phyloP scores from a whole-genome alignment of 371 early-diverging fungal genomes.

The Rhizopus delemar region DNA sequence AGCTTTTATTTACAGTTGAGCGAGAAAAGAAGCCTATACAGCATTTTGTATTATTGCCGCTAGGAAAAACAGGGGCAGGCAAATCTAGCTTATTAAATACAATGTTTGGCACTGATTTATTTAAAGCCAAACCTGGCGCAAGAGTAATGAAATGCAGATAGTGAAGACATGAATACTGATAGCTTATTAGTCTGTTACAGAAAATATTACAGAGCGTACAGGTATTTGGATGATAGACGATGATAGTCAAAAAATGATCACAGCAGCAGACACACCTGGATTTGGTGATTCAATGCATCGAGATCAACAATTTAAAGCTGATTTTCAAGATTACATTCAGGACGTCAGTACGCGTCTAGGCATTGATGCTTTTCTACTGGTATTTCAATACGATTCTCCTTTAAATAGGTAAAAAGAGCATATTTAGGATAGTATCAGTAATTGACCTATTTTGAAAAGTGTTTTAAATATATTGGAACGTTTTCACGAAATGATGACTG shows the following conservation, averaged over 20 bases:
- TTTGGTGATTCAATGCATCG: conserved; percentile 54
- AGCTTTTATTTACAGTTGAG: conserved; percentile 14
- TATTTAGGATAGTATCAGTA: background rate
- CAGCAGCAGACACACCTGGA: conserved; percentile 57
- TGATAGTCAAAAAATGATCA: conserved; percentile 39
- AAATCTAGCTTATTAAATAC: conserved; percentile 56
- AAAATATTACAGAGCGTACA: conserved; percentile 50
- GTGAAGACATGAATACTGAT: background rate
- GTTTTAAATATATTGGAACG: conserved; percentile 41
- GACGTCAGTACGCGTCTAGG: conserved; percentile 49
- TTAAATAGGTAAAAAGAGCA: conserved; percentile 11
- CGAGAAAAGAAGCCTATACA: conserved; percentile 28
- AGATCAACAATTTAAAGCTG: conserved; percentile 42
- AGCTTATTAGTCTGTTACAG: conserved; percentile 44
- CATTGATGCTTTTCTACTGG: conserved; percentile 52
- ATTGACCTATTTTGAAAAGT: conserved; percentile 6
- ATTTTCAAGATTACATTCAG: conserved; percentile 47
- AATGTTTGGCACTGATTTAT: conserved; percentile 49
- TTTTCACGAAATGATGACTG: conserved; percentile 52
- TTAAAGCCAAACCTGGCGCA: conserved; percentile 49
- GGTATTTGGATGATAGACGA: conserved; percentile 49
- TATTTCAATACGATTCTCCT: conserved; percentile 47
- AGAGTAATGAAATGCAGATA: conserved; percentile 29
- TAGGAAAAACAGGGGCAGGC: conserved; percentile 37
- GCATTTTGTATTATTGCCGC: conserved; percentile 17